Evolutionary conservation across 2,329 filamentous ascomycete genomes (phyloP), one percentile per base, ranked within the genome.

Genomic region (Penicillium rolfsii): DNA sequence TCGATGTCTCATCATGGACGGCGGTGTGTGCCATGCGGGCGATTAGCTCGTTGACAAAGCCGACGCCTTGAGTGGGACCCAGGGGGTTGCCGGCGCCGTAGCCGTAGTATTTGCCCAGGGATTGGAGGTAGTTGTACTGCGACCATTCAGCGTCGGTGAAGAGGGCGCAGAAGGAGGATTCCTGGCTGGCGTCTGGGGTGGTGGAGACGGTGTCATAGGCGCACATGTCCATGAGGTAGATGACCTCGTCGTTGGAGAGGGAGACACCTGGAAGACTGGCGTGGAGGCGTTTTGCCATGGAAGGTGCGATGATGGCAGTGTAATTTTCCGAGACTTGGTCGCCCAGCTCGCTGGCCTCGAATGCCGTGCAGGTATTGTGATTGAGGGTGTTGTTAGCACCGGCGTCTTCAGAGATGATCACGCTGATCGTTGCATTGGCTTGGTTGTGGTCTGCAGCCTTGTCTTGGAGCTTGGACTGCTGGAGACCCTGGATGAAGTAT

Each of bases 161-260:
- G 28, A 97, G 81, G 14, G 74, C 73, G 76, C 93, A 97, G 77
- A 97, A 96, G 0, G 81, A 79, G 0, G 91, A 92, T 9, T 89
- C 74, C 4, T 72, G 73, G 19, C 76, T 82, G 4, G 80, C 84
- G 2, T 83, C 77, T 0, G 77, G 71, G 5, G 85, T 81, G 5
- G 58, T 46, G 8, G 89, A 87, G n/a, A 96, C 87, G 0, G 91
- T 94, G 67, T 89, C 84, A 77, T 92, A 97, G 0, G 93, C 89
- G 71, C 93, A 97, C 62, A 97, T 81, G 69, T 97, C 92, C 92
- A 97, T 97, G 36, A 97, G 74, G 59, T 84, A 85, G 59, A 93
- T 80, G 0, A 87, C 85, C 36, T 94, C 87, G 1, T 79, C 71
- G 12, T 81, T 72, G 2, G 84, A 85, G 45, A 97, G 74, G 62